These are phyloP conservation scores for Rhizopogon vinicolor DNA, from an alignment of 768 basidiomycete species.

Conservation along the genomic window DNA sequence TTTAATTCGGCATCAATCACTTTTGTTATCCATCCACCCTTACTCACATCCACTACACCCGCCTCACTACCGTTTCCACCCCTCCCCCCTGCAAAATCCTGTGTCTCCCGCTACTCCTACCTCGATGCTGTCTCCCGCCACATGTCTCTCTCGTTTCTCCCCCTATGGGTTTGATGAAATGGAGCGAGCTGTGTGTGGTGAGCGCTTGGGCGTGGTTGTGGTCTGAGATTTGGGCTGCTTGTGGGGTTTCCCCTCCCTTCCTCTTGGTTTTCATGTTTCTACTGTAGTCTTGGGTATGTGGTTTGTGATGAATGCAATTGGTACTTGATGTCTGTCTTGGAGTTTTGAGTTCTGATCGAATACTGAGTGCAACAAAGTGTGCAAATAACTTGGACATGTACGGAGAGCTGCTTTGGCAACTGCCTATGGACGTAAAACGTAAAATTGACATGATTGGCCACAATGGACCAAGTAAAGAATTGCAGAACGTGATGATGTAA, in stretches of 20 bases:
- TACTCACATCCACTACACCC: not conserved
- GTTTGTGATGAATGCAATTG: slow-evolving; percentile 5
- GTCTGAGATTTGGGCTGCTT: slow-evolving; percentile 2
- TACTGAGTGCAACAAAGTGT: no score
- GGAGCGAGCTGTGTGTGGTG: slow-evolving; percentile 31
- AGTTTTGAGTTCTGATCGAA: not conserved
- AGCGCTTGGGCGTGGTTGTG: slow-evolving; percentile 33
- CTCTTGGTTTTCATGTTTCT: slow-evolving; percentile 2
- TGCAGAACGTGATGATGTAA: no score
- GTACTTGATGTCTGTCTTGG: slow-evolving; percentile 3
- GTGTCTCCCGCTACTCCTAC: not conserved
- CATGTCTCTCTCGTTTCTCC: slow-evolving; percentile 36
- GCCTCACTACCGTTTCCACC: slow-evolving; percentile 9
- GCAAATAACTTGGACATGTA: no score
- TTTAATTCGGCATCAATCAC: slow-evolving; percentile 9
- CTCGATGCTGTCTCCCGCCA: slow-evolving; percentile 28
- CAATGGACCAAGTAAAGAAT: no score
- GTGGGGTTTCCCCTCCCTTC: not conserved
- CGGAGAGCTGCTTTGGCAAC: no score
- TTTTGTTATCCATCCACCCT: not conserved
- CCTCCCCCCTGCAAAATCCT: slow-evolving; percentile 15
- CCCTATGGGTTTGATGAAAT: slow-evolving; percentile 44
- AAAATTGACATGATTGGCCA: no score
- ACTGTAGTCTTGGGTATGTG: not conserved
- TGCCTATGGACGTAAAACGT: no score